Evolutionary conservation across 805 yeast species (phyloP).

Genomic region (Metschnikowia drakensbergensis): DNA sequence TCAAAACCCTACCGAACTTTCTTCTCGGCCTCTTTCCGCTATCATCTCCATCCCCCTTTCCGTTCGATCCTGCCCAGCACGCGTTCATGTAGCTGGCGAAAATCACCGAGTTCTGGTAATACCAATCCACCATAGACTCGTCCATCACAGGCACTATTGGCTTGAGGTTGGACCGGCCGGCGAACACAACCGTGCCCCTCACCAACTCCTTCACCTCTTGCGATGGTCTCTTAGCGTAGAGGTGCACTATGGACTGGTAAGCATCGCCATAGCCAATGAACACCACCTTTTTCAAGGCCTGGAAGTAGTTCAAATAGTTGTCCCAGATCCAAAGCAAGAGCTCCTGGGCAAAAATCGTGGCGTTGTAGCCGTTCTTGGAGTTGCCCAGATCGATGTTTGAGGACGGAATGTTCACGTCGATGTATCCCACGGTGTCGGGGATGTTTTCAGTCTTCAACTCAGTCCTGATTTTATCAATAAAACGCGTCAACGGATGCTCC

Average conservation of each 20-base stretch:
- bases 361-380: slow-evolving; percentile 41
- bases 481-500: slow-evolving; percentile 61
- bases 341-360: slow-evolving; percentile 71
- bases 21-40: slow-evolving; percentile 70
- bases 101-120: slow-evolving; percentile 75
- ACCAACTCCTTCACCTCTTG: slow-evolving; percentile 55
- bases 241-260: slow-evolving; percentile 78
- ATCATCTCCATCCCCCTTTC: slow-evolving; percentile 29
- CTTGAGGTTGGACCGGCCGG: slow-evolving; percentile 65
- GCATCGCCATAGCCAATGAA: slow-evolving; percentile 90
- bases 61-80: slow-evolving; percentile 63
- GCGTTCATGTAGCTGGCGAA: slow-evolving; percentile 72
- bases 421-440: slow-evolving; percentile 54
- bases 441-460: slow-evolving; percentile 26
- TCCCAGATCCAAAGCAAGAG: slow-evolving; percentile 83
- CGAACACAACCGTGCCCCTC: slow-evolving; percentile 65
- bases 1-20: slow-evolving; percentile 85
- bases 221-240: slow-evolving; percentile 73
- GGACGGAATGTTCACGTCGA: slow-evolving; percentile 80
- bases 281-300: slow-evolving; percentile 60
- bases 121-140: slow-evolving; percentile 90
- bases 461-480: slow-evolving; percentile 53
- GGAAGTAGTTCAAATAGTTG: slow-evolving; percentile 73
- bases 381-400: slow-evolving; percentile 1
- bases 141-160: slow-evolving; percentile 84